Conservation (phyloP, 805 yeast species). For the Candida rishiriensis region DNA sequence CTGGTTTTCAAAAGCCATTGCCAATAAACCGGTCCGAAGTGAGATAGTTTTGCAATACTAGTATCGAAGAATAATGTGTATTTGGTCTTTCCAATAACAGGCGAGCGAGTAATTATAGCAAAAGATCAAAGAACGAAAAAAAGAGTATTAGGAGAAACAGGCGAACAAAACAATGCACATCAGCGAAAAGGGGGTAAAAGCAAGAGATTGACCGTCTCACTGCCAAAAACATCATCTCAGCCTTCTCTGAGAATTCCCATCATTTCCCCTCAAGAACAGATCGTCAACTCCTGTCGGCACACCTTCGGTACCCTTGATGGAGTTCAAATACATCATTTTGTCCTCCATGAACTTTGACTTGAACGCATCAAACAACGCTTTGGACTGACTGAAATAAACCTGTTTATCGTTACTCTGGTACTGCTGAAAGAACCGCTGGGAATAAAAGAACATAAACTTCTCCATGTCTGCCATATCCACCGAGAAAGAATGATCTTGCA, state of each 20-base stretch:
- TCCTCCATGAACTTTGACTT: slow-evolving; percentile 31
- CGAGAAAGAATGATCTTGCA: slow-evolving; percentile 6
- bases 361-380: slow-evolving; percentile 25
- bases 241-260: slow-evolving; percentile 3
- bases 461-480: slow-evolving; percentile 29
- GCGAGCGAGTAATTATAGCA: too few relatives aligned
- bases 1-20: too few relatives aligned
- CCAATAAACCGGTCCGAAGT: too few relatives aligned
- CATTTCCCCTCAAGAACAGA: slow-evolving; percentile 11
- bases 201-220: slow-evolving; percentile 8
- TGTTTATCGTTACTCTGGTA: neutral
- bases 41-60: too few relatives aligned
- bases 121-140: too few relatives aligned
- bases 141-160: too few relatives aligned
- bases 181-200: too few relatives aligned
- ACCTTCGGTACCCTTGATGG: slow-evolving; percentile 9
- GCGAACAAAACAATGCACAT: too few relatives aligned
- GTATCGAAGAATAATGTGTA: too few relatives aligned
- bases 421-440: slow-evolving; percentile 28
- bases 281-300: slow-evolving; percentile 13
- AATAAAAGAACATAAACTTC: slow-evolving; percentile 28
- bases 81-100: too few relatives aligned
- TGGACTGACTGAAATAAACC: slow-evolving; percentile 23
- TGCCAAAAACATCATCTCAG: slow-evolving; percentile 5
- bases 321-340: slow-evolving; percentile 16